These are phyloP conservation scores for Didymellaceae sp. DNA, from an alignment of 2,329 filamentous ascomycete species.

Conservation along the genomic window DNA sequence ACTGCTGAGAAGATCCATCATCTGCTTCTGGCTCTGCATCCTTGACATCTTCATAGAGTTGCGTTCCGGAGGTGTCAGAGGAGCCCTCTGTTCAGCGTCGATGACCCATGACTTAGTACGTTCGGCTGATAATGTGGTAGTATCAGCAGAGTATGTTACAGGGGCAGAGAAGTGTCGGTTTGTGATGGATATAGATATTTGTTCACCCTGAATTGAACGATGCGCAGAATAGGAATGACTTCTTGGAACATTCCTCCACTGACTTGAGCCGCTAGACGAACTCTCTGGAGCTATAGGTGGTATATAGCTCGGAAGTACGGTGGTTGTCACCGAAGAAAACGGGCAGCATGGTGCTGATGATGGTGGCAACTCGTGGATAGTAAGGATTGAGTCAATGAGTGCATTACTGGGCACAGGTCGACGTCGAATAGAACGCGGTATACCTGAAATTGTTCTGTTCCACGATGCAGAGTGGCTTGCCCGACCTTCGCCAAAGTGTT, in stretches of 20 bases:
- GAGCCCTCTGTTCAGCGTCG: not conserved
- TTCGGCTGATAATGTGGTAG: too few species aligned
- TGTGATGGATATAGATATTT: too few species aligned
- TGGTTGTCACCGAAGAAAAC: not conserved
- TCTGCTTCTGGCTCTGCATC: constrained; percentile 25
- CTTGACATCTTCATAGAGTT: constrained; percentile 1
- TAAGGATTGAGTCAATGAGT: constrained; percentile 9
- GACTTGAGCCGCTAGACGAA: too few species aligned
- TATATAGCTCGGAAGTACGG: not conserved
- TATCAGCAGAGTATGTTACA: too few species aligned
- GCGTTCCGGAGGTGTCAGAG: not conserved
- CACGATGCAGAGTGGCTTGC: not conserved
- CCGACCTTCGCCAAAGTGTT: not conserved
- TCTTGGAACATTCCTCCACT: too few species aligned
- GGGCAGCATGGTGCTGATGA: not conserved
- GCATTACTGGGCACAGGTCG: constrained; percentile 14
- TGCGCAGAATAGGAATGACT: too few species aligned
- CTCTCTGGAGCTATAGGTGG: too few species aligned
- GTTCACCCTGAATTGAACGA: too few species aligned
- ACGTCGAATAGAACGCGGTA: not conserved
- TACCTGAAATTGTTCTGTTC: constrained; percentile 4
- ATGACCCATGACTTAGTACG: not conserved
- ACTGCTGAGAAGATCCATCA: constrained; percentile 23
- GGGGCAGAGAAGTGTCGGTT: not conserved
- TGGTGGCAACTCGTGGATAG: not conserved